phyloP scores from a whole-genome alignment of 129 eudicot species.

The Centella asiatica region DNA sequence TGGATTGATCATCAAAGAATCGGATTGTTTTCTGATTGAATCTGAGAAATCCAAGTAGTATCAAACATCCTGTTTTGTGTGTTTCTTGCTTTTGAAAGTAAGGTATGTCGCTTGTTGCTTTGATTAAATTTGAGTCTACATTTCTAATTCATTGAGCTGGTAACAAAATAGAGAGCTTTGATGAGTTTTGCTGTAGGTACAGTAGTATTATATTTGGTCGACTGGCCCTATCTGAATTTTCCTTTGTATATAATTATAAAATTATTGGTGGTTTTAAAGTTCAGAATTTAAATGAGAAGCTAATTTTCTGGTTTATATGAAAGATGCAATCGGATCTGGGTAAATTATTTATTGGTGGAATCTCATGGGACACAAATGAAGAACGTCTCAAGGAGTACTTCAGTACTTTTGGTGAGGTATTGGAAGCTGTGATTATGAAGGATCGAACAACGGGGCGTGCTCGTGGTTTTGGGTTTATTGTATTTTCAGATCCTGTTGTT shows the following conservation, averaged over 20 bases:
- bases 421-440: slow-evolving; percentile 67
- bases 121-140: slow-evolving; percentile 22
- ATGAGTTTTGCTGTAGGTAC: slow-evolving; percentile 1
- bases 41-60: slow-evolving; percentile 18
- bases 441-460: slow-evolving; percentile 67
- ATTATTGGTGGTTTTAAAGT: slow-evolving; percentile 2
- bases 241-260: neutral
- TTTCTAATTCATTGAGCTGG: slow-evolving; percentile 13
- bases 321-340: slow-evolving; percentile 68
- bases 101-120: slow-evolving; percentile 32
- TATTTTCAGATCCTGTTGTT: slow-evolving; percentile 57
- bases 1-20: slow-evolving; percentile 34
- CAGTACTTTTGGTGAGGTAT: slow-evolving; percentile 50
- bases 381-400: slow-evolving; percentile 62
- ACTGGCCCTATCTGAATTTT: neutral
- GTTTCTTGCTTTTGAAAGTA: slow-evolving; percentile 15
- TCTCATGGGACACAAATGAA: slow-evolving; percentile 72
- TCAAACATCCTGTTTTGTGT: slow-evolving; percentile 15
- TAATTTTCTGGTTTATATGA: slow-evolving; percentile 19
- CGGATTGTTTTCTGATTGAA: slow-evolving; percentile 39
- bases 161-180: neutral
- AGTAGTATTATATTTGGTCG: neutral
- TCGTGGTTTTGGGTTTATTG: slow-evolving; percentile 74
- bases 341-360: slow-evolving; percentile 68
- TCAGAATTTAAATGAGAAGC: neutral